phyloP scores from a whole-genome alignment of 75 land plant species.

The Isoetes taiwanensis region DNA sequence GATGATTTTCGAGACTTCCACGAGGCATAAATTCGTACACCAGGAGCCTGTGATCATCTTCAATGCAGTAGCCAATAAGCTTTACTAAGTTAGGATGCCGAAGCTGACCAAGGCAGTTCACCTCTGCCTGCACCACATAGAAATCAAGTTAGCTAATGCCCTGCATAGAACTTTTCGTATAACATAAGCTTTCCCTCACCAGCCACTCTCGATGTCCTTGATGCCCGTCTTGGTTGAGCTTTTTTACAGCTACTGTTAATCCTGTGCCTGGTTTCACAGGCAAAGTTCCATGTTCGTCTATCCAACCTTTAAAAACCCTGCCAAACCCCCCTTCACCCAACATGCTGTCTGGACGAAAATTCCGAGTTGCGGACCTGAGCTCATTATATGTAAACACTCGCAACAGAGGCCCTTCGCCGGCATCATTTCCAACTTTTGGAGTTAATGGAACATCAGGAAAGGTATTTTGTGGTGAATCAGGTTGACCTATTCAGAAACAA shows the following conservation, averaged over 20 bases:
- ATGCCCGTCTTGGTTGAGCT: constrained; percentile 42
- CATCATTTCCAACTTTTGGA: too few relatives aligned
- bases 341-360: constrained; percentile 40
- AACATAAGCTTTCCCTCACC: too few relatives aligned
- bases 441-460: too few relatives aligned
- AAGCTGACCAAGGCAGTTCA: not conserved
- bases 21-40: constrained; percentile 4
- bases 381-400: constrained; percentile 38
- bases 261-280: constrained; percentile 37
- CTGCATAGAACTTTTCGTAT: too few relatives aligned
- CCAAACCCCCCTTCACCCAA: constrained; percentile 55
- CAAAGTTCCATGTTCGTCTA: constrained; percentile 26
- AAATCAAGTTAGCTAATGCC: too few relatives aligned
- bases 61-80: not conserved
- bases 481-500: too few relatives aligned
- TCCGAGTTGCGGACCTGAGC: constrained; percentile 37
- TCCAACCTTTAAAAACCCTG: constrained; percentile 47
- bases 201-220: constrained; percentile 58
- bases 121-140: constrained; percentile 1
- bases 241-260: constrained; percentile 40
- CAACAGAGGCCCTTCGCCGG: too few relatives aligned
- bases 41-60: constrained; percentile 2
- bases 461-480: too few relatives aligned
- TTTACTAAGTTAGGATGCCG: not conserved
- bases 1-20: constrained; percentile 2